Base-by-base conservation (phyloP, 305 asterid genomes). In the Coffea humblotiana region DNA sequence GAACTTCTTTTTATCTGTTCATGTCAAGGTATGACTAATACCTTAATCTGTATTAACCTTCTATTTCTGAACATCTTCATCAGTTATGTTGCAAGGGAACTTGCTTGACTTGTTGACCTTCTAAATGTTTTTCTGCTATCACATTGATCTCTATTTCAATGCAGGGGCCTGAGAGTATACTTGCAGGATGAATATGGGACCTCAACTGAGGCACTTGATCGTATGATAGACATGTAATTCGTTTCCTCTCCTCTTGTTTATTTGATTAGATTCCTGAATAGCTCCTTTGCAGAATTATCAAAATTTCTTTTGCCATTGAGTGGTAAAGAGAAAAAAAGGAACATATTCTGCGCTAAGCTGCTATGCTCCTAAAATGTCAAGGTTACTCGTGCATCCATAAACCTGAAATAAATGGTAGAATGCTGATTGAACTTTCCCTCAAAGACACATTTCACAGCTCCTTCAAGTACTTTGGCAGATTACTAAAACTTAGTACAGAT, bases 101-200 rank as follows among this genome's bases (percentile, higher is more conserved):
- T 74, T 49, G 43, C 51, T 23, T 77, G 29, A 54, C 68, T 74
- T 68, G 58, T 74, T 66, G 40, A 37, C 40, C 48, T 64, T 56
- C 47, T 32, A 0, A 16, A 37, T 37, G 60, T 4, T 3, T 66
- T 43, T 66, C 49, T 48, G 21, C 63, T 45, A 18, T 51, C 65
- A 27, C 48, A 51, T 74, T 63, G 74, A 64, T 65, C 64, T 76
- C 48, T 72, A 23, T 71, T 86, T 48, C 79, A 37, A 64, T 63
- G 63, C 90, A 95, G 99, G 93, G 98, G 98, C 10, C 90, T 96
- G 98, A 89, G 98, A 85, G 97, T 93, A 21, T 93, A 93, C 89
- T 84, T 95, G 84, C 97, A 93, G 87, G 92, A 93, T 79, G 99
- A 95, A 86, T 90, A 95, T 56, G 99, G 97, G 78, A 91, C 99